Evolutionary conservation across 441 rosid genomes (phyloP), one percentile per base, ranked within the genome.

Genomic region (Iberis amara): DNA sequence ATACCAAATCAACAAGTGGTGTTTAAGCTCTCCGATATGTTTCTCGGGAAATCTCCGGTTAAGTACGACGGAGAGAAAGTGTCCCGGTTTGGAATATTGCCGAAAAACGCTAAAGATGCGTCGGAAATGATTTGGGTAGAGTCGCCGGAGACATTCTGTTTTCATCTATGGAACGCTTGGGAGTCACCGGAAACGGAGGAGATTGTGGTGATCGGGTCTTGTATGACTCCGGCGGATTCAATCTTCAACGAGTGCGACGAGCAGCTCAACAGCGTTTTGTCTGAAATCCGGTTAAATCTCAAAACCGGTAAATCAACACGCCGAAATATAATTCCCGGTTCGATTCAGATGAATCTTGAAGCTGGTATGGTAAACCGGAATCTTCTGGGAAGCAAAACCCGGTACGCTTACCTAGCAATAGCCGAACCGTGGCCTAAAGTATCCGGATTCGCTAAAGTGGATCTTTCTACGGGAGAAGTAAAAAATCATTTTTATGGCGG

Each of bases 141-240:
- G 44, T 82, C 79, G 2, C 75, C 80, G 41, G 85, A 74, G 1
- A 80, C 90, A 2, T 85, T 85, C 62, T 85, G 90, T 43, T 85
- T 85, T 57, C 95, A 85, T 39, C 53, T 85, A 0, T 85, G 95
- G 95, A 85, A 85, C 23, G 95, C 95, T 7, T 85, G 95, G 95
- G 95, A 85, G n/a, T 82, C 79, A 36, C 78, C 79, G 38, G 90
- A 82, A 41, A 63, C 83, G 1, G 76, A 85, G 3, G 95, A 85
- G 44, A 70, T 80, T 5, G 88, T 85, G 14, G 90, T 85, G 57
- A 82, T 85, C 45, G 90, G 95, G 8, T 85, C 95, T 5, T 79
- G 90, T 68, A 82, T 85, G 90, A 85, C 95, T 15, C 95, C 90
- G 3, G 78, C 88, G n/a, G 95, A 82, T 58, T 85, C 90, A 0